phyloP scores from a whole-genome alignment of 2,329 filamentous ascomycete species.

The Fusarium chuoi region DNA sequence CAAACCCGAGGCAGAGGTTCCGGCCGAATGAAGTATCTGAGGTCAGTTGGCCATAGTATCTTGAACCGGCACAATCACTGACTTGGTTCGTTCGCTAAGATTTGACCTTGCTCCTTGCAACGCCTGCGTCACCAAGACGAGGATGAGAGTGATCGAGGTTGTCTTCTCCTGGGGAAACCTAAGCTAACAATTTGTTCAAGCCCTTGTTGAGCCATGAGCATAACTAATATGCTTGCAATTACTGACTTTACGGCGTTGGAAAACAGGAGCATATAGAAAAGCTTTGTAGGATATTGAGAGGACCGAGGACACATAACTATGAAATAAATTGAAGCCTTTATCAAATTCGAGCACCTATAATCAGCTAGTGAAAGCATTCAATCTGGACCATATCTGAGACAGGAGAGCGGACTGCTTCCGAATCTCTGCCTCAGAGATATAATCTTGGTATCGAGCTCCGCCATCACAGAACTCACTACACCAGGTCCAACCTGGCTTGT shows the following conservation, averaged over 20 bases:
- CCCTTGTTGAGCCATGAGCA: background rate
- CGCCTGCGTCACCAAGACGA: background rate
- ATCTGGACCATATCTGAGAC: background rate
- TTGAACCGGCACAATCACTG: conserved; percentile 3
- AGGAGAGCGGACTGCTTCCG: background rate
- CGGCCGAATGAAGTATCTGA: conserved; percentile 30
- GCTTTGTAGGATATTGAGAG: background rate
- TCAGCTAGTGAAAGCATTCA: background rate
- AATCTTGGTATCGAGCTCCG: background rate
- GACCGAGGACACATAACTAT: background rate
- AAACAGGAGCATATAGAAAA: conserved; percentile 1
- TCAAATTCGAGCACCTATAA: background rate
- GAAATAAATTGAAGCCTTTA: background rate
- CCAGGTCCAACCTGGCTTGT: background rate
- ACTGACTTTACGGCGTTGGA: conserved; percentile 13
- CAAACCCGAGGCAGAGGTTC: conserved; percentile 30
- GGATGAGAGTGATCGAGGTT: conserved; percentile 26
- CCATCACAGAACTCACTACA: conserved; percentile 13
- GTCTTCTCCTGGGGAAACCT: conserved; percentile 13
- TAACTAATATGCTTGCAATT: conserved; percentile 6
- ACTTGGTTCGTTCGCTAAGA: conserved; percentile 1
- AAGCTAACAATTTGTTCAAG: conserved; percentile 32
- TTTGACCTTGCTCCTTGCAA: conserved; percentile 3
- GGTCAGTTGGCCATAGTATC: conserved; percentile 35
- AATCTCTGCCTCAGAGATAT: background rate